Base-by-base conservation (phyloP, 2,329 filamentous ascomycete genomes). In the Fusarium tricinctum region DNA sequence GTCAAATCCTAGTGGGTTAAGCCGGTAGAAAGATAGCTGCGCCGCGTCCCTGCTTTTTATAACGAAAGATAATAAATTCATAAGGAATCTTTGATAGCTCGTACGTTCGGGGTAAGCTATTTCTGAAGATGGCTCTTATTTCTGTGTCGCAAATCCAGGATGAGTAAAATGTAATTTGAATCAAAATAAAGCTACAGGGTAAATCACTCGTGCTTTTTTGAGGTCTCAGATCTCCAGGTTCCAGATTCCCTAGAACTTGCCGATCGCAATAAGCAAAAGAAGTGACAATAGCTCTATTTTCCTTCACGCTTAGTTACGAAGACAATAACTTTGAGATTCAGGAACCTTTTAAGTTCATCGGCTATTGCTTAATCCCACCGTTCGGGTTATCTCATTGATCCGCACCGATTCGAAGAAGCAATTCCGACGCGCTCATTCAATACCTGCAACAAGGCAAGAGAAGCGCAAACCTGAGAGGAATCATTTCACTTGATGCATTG, bases 361-460 rank as follows among this genome's bases (percentile, higher is more conserved):
- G 22, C n/a, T 32, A 15, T 35, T 13, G n/a, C 42, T 28, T 17
- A 47, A 40, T 32, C 28, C 32, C 30, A 42, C 23, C 19, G 15
- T 15, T 17, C 45, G 66, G 52, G 30, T 52, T 48, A 67, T 63
- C 30, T 30, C 0, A 30, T 67, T 67, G 23, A 54, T 46, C 56
- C 49, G 66, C 42, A 32, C 42, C 57, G 22, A 19, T 28, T 26
- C 28, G 20, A 63, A 69, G 61, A 69, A 69, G 66, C 66, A 69
- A 69, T 67, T 63, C 46, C 23, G 44, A 50, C 13, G 17, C 60
- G 43, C 40, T 38, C 50, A 28, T 17, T 17, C 28, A 38, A 22
- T 44, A 32, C 28, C 30, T 30, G 33, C 52, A 17, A 17, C 39
- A 40, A 46, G 26, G 32, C 19, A 15, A 40, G 28, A 40, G 20